Evolutionary conservation across 2,329 filamentous ascomycete genomes (phyloP).

Genomic region (Cladosporium colombiae): DNA sequence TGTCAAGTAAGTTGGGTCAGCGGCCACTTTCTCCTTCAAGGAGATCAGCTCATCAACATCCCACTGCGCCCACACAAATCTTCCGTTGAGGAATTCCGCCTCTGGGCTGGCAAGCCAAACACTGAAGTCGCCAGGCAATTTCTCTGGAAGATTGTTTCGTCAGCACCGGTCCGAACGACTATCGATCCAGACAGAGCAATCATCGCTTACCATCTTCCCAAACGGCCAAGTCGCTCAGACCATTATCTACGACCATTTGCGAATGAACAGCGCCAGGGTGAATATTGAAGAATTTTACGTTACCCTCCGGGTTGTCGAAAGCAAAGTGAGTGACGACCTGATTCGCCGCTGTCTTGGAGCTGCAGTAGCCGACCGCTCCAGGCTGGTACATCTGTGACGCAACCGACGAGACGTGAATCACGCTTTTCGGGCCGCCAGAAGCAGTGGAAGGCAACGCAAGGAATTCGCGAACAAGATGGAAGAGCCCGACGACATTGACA

Average conservation of each 20-base stretch:
- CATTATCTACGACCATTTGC: not conserved
- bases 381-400: conserved; percentile 35
- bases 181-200: too few relatives aligned
- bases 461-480: conserved; percentile 41
- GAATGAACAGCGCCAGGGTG: conserved; percentile 13
- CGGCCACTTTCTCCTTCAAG: conserved; percentile 22
- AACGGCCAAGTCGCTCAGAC: not conserved
- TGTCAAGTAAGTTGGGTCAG: conserved; percentile 27
- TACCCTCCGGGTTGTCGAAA: not conserved
- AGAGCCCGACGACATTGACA: conserved; percentile 39
- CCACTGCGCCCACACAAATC: conserved; percentile 43
- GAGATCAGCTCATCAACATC: conserved; percentile 43
- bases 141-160: conserved; percentile 1
- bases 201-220: conserved; percentile 15
- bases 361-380: conserved; percentile 2
- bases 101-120: conserved; percentile 45
- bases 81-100: conserved; percentile 43
- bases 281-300: not conserved
- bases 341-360: conserved; percentile 7
- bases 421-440: conserved; percentile 31
- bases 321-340: conserved; percentile 12
- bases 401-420: conserved; percentile 41
- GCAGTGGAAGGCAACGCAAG: conserved; percentile 35
- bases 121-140: conserved; percentile 31
- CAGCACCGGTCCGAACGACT: not conserved